Evolutionary conservation across 2,329 filamentous ascomycete species (phyloP).

Genomic region (Colletotrichum abscissum): DNA sequence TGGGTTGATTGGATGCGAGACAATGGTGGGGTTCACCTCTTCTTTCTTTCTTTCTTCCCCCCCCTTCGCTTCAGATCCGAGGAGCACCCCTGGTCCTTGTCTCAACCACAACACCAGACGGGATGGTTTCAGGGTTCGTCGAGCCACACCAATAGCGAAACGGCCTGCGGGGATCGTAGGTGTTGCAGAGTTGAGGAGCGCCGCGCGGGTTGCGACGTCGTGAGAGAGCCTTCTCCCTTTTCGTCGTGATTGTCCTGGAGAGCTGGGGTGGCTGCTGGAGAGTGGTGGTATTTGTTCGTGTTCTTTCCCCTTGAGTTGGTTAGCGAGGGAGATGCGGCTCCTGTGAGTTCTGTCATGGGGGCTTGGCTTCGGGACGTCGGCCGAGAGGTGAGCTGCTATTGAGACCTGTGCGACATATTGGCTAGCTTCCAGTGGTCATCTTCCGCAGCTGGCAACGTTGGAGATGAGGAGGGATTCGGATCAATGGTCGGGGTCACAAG

Average conservation of each 20-base stretch:
- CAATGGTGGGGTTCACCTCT: slow-evolving; percentile 15
- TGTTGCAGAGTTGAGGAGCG: slow-evolving; percentile 21
- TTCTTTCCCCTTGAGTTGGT: not conserved
- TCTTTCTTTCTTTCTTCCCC: not conserved
- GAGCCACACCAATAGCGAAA: slow-evolving; percentile 2
- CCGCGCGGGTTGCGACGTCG: slow-evolving; percentile 20
- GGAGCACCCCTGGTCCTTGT: slow-evolving; percentile 2
- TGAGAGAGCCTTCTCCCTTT: not conserved
- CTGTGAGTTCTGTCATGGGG: not conserved
- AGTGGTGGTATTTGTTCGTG: not conserved
- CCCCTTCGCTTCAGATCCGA: slow-evolving; percentile 26
- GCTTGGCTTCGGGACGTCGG: slow-evolving; percentile 6
- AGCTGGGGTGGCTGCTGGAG: too few species aligned
- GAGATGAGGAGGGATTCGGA: not conserved
- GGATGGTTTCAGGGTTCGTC: slow-evolving; percentile 20
- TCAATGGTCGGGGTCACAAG: too few species aligned
- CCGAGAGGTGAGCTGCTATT: slow-evolving; percentile 1
- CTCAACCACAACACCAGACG: not conserved
- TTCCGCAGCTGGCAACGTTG: not conserved
- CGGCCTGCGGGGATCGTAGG: not conserved
- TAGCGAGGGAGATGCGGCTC: not conserved
- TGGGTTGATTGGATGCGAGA: slow-evolving; percentile 10
- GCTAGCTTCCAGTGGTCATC: not conserved
- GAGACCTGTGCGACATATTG: slow-evolving; percentile 24
- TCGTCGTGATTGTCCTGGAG: too few species aligned